Evolutionary conservation across 495 filamentous ascomycete species (phyloP), one percentile per base, ranked within the genome.

Genomic region (Parmelia sp.): DNA sequence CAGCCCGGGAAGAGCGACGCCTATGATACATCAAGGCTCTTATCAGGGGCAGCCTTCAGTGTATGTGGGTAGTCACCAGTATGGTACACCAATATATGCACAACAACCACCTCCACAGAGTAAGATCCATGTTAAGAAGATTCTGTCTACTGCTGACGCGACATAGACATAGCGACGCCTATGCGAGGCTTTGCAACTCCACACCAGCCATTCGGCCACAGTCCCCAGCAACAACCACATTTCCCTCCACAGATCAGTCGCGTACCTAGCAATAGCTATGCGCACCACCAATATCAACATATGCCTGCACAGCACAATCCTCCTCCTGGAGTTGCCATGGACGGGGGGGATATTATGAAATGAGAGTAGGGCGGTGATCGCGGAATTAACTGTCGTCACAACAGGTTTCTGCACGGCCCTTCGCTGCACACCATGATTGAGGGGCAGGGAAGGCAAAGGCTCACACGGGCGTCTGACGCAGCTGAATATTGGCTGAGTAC

Each of bases 1-100:
- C n/a, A 93, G 89, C 70, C 90, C 90, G 1, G 85, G 89, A 59
- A 82, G 90, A 25, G 83, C 83, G 33, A 84, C 88, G 1, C 90
- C 89, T 4, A 87, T 92, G 77, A 92, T 90, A 83, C 88, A 90
- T 70, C 81, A 85, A 73, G 87, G 87, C 58, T 91, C 88, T 27
- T 88, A 90, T 66, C 86, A 88, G 66, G 88, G 88, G 21, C 88
- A 91, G 55, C 76, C 80, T 9, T 80, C 79, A 58, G 83, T 89
- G 71, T 90, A 83, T 59, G 87, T 89, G 84, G 82, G 82, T 61
- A 86, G 86, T 37, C 83, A 78, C 67, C 84, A 85, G 65, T 89
- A 86, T 70, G 85, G 84, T 69, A 85, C 87, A 67, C 87, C 88
- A 8, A 78, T 82, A 2, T 91, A 86, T 67, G 77, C 80, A 31